Evolutionary conservation across 768 basidiomycete genomes (phyloP).

Genomic region (Solioccasus polychromus): DNA sequence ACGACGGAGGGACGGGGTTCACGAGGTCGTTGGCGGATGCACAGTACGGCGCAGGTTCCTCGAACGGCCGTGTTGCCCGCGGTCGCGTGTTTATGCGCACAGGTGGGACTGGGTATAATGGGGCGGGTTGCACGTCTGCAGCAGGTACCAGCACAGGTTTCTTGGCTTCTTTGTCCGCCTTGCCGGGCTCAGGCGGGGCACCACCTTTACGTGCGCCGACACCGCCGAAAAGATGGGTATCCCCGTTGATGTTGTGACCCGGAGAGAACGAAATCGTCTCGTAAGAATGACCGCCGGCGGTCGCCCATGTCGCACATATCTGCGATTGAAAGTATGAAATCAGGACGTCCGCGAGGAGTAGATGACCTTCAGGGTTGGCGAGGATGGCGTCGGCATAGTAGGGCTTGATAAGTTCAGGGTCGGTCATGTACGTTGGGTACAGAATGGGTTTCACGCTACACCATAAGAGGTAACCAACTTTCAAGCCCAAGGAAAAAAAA

Average conservation of each 20-base stretch:
- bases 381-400: constrained; percentile 86
- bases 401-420: constrained; percentile 59
- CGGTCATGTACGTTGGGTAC: constrained; percentile 77
- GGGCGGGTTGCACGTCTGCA: constrained; percentile 14
- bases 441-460: constrained; percentile 74
- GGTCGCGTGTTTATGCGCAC: constrained; percentile 72
- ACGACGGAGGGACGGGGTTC: constrained; percentile 90
- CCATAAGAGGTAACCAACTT: not conserved
- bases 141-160: constrained; percentile 14
- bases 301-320: constrained; percentile 82
- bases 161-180: constrained; percentile 30
- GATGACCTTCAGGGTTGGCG: constrained; percentile 77
- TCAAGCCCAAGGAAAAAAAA: not conserved
- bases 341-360: constrained; percentile 87
- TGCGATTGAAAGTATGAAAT: constrained; percentile 88
- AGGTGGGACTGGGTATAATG: constrained; percentile 52
- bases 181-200: constrained; percentile 46
- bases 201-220: constrained; percentile 79
- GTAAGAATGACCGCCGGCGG: constrained; percentile 62
- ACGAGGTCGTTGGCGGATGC: constrained; percentile 97
- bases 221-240: constrained; percentile 75
- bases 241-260: constrained; percentile 35
- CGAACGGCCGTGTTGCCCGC: constrained; percentile 50
- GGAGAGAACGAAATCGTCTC: constrained; percentile 49
- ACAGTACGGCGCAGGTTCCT: constrained; percentile 89